Conservation (phyloP, 2,329 filamentous ascomycete genomes). For the Boeremia exigua region DNA sequence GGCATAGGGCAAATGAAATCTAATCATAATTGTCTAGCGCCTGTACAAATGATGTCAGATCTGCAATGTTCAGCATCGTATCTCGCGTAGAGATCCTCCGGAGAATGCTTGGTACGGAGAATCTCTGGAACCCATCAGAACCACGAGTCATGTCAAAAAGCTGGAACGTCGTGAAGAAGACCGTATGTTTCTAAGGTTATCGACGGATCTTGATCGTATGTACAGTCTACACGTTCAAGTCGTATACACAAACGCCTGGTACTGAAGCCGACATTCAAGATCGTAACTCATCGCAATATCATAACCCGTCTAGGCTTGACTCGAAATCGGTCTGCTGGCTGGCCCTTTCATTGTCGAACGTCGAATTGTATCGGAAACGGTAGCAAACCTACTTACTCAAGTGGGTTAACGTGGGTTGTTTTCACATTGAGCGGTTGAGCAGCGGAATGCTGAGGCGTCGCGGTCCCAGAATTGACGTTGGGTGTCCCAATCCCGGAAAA, state of each 20-base stretch:
- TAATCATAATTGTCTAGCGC: constrained; percentile 1
- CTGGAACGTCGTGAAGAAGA: not conserved
- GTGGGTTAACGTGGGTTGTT: constrained; percentile 40
- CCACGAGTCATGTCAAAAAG: not conserved
- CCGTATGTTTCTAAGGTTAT: constrained; percentile 6
- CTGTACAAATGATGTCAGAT: not conserved
- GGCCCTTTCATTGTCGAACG: constrained; percentile 30
- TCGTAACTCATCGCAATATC: constrained; percentile 5
- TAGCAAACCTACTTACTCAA: constrained; percentile 27
- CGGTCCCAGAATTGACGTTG: constrained; percentile 35
- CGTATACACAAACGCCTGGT: constrained; percentile 1
- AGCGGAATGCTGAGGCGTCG: constrained; percentile 24
- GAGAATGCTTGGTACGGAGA: constrained; percentile 3
- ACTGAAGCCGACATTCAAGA: not conserved
- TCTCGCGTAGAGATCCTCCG: constrained; percentile 6
- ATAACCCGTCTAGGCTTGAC: constrained; percentile 24
- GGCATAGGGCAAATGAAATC: not conserved
- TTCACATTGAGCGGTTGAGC: constrained; percentile 36
- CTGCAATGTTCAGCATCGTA: not conserved
- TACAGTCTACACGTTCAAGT: constrained; percentile 8
- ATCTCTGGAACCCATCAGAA: not conserved
- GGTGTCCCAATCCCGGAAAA: constrained; percentile 51
- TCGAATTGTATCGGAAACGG: constrained; percentile 24
- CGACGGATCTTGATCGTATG: constrained; percentile 6
- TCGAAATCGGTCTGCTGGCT: constrained; percentile 31